Conservation (phyloP, 768 basidiomycete species). For the Podaxis carcinomalis region DNA sequence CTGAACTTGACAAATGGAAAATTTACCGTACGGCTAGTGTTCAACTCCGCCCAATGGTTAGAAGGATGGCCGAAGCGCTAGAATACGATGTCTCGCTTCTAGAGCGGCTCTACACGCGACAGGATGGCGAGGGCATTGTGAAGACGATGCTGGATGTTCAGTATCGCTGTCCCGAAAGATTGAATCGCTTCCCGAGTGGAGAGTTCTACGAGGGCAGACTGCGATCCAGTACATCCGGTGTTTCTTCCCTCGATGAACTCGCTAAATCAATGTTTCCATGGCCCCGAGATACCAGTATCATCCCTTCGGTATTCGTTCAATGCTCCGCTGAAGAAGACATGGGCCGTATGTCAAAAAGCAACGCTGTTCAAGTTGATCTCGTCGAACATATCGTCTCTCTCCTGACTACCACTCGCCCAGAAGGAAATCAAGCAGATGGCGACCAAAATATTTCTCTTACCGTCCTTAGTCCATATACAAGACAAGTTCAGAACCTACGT, state of each 20-base stretch:
- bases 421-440: constrained; percentile 12
- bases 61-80: constrained; percentile 51
- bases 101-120: constrained; percentile 51
- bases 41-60: constrained; percentile 63
- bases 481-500: constrained; percentile 47
- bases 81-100: constrained; percentile 59
- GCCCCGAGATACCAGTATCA: constrained; percentile 37
- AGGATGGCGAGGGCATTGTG: constrained; percentile 27
- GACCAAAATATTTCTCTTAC: constrained; percentile 32
- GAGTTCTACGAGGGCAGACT: constrained; percentile 61
- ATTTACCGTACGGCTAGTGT: constrained; percentile 36
- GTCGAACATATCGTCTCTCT: constrained; percentile 43
- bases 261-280: constrained; percentile 48
- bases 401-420: constrained; percentile 23
- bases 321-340: constrained; percentile 55
- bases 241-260: constrained; percentile 33
- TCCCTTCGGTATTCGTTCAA: constrained; percentile 56
- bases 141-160: constrained; percentile 69
- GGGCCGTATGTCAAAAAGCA: constrained; percentile 58
- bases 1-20: not conserved
- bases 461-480: constrained; percentile 57
- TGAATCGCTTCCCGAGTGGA: constrained; percentile 56
- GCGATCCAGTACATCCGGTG: constrained; percentile 37
- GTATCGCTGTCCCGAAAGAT: constrained; percentile 57
- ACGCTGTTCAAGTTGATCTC: constrained; percentile 52